Base-by-base conservation (phyloP, 1,284 basidiomycete species). In the Ceratobasidium sp. region DNA sequence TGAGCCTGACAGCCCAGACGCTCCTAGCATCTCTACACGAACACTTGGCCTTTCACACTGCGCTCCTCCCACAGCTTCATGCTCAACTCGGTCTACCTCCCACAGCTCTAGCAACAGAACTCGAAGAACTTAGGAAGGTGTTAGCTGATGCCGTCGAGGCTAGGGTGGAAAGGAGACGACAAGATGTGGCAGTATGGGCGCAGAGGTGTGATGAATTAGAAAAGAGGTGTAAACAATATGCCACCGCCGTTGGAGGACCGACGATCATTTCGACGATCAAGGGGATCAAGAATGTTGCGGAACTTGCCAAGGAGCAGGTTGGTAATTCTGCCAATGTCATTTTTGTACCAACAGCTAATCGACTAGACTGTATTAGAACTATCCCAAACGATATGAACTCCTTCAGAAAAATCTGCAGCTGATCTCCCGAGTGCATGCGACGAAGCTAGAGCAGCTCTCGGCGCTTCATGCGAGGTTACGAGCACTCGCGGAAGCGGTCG, bases 21-120 rank as follows among this genome's bases (percentile, higher is more conserved):
- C 83, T 93, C 9, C 83, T 93, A 8, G 87, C 90, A 78, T 89
- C 90, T n/a, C 80, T 93, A 28, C 91, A 93, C 76, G 86, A 88
- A 12, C 89, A 92, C 78, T 82, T 93, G 1, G 90, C 90, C 78
- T 82, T 88, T 1, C 91, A 93, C 80, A 92, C 90, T 0, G 87
- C 89, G 75, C 82, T 92, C 18, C 81, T 93, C 10, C 92, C 92
- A 5, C 87, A 88, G 4, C 82, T 93, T 4, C 91, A 93, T 77
- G 79, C 81, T 14, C 83, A 84, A 75, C 89, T 93, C 16, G 92
- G 92, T 30, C 83, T 93, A 18, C 90, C 92, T 23, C 80, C 86
- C 28, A 87, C 87, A 2, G 89, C 92, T 0, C 85, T 93, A 45
- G 88, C 90, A 78, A 89, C 92, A 77, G 92, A 93, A 72, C 84